These are phyloP conservation scores for Podospora anserina DNA, from an alignment of 495 filamentous ascomycete genomes.

Conservation along the genomic window DNA sequence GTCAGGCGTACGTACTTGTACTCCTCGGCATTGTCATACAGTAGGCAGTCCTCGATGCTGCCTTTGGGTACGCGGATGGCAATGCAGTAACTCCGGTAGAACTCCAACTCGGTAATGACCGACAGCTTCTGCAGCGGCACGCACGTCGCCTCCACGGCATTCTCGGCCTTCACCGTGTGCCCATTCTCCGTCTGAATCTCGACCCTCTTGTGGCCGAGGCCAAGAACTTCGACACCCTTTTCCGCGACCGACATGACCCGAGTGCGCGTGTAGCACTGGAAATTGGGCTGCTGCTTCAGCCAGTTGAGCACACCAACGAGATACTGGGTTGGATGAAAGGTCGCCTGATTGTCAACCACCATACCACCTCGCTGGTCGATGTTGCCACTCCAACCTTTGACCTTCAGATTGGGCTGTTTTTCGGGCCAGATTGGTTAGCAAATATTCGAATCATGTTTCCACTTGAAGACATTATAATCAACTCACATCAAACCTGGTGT, in stretches of 20 bases:
- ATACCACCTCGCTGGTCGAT: conserved; percentile 50
- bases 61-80: conserved; percentile 53
- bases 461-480: not conserved
- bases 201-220: conserved; percentile 39
- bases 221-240: conserved; percentile 38
- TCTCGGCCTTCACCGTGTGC: conserved; percentile 44
- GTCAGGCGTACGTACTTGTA: conserved; percentile 57
- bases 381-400: conserved; percentile 46
- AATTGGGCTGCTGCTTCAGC: conserved; percentile 49
- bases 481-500: conserved; percentile 39
- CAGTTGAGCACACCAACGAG: conserved; percentile 49
- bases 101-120: conserved; percentile 50
- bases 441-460: no score
- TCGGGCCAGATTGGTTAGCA: not conserved
- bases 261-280: conserved; percentile 53
- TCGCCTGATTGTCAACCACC: conserved; percentile 49
- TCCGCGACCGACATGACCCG: conserved; percentile 49
- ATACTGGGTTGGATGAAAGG: conserved; percentile 59
- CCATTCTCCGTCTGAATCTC: conserved; percentile 45
- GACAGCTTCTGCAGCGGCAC: conserved; percentile 55
- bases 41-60: conserved; percentile 49
- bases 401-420: conserved; percentile 31
- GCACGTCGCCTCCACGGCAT: conserved; percentile 54
- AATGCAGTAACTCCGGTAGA: conserved; percentile 55
- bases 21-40: conserved; percentile 53